A percentile compares a stretch with the other conserved stretches of the same genome.
Evolutionary conservation across 176 grass and related monocot genomes (phyloP).

Genomic region (Aegilops longissima): DNA sequence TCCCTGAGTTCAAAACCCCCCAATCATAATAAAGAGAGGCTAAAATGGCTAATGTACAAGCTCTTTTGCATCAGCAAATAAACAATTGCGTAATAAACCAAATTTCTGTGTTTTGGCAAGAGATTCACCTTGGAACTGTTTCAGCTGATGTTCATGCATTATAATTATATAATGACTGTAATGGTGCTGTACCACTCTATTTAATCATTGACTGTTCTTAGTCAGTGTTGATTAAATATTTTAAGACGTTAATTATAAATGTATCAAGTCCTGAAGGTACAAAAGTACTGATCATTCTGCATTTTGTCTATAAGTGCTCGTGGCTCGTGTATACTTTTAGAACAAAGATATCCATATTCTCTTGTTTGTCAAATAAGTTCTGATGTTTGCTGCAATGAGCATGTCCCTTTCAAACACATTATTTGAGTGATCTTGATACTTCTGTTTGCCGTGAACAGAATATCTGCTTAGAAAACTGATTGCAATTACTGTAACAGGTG

Average conservation of each 20-base stretch:
- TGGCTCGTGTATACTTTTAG: not conserved
- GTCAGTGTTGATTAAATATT: not conserved
- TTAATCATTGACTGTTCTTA: not conserved
- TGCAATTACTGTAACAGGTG: constrained; percentile 34
- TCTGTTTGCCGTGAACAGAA: constrained; percentile 13
- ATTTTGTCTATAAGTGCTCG: not conserved
- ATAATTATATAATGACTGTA: constrained; percentile 13
- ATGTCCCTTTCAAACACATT: not conserved
- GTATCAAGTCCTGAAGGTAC: not conserved
- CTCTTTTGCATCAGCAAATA: constrained; percentile 6
- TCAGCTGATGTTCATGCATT: not conserved
- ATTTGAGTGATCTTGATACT: not conserved
- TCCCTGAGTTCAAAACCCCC: not conserved
- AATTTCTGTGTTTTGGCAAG: not conserved
- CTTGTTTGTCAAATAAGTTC: not conserved
- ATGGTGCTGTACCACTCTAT: not conserved
- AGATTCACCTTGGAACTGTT: not conserved
- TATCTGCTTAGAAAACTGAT: constrained; percentile 24
- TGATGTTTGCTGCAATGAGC: not conserved
- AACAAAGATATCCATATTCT: not conserved
- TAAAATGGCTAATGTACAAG: not conserved
- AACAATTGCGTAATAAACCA: not conserved
- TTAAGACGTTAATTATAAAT: not conserved
- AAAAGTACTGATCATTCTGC: not conserved
- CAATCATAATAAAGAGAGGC: constrained; percentile 6